Conservation (phyloP, 106 monocot genomes). For the Dendrobium nobile region DNA sequence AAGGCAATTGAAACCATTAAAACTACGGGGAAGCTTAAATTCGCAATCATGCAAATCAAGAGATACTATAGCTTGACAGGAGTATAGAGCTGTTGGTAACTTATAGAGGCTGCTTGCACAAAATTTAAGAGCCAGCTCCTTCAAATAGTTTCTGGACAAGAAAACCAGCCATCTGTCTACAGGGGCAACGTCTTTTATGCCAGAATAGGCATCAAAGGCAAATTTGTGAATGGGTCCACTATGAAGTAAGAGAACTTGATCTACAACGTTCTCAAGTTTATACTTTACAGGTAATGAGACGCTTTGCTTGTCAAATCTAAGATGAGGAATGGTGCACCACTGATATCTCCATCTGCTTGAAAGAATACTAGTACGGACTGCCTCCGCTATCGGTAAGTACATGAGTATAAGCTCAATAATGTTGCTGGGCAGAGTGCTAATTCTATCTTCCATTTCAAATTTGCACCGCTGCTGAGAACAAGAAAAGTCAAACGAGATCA, state of each 20-base stretch:
- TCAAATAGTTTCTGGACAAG: slow-evolving; percentile 11
- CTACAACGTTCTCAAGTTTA: slow-evolving; percentile 5
- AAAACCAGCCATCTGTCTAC: slow-evolving; percentile 12
- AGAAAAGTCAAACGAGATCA: not conserved
- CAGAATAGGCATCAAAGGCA: slow-evolving; percentile 9
- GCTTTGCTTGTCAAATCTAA: slow-evolving; percentile 9
- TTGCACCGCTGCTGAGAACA: not conserved
- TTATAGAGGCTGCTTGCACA: slow-evolving; percentile 4
- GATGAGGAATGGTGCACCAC: slow-evolving; percentile 15
- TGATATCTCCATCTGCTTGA: slow-evolving; percentile 19
- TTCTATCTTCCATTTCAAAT: slow-evolving; percentile 16
- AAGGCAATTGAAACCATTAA: slow-evolving; percentile 1
- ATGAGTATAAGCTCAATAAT: slow-evolving; percentile 13
- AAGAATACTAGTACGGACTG: slow-evolving; percentile 10
- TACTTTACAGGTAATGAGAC: not conserved
- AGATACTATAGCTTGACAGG: not conserved
- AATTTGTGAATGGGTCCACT: slow-evolving; percentile 15
- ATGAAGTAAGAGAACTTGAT: slow-evolving; percentile 18
- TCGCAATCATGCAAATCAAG: slow-evolving; percentile 16
- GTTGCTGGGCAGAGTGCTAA: slow-evolving; percentile 14
- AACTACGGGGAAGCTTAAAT: slow-evolving; percentile 8
- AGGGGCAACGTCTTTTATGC: not conserved
- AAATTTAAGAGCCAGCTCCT: slow-evolving; percentile 13
- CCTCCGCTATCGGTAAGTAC: slow-evolving; percentile 10
- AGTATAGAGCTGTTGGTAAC: slow-evolving; percentile 9